A percentile compares a stretch with the other conserved stretches of the same genome.
These are phyloP conservation scores for Pseudogymnoascus sp. DNA, from an alignment of 2,329 filamentous ascomycete genomes.

Conservation along the genomic window DNA sequence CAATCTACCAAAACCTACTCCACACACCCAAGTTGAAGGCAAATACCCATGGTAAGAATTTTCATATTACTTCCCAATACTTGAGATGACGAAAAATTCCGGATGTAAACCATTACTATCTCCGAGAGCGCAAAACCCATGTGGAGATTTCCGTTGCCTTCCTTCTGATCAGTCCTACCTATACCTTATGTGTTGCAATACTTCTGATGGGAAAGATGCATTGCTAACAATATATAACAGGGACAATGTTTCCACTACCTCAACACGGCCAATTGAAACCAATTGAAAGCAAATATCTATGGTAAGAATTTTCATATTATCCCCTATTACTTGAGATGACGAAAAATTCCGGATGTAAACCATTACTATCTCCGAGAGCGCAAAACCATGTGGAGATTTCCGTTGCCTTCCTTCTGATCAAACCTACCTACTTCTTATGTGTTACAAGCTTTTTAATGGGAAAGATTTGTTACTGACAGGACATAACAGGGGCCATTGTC, in stretches of 20 bases:
- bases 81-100: slow-evolving; percentile 85
- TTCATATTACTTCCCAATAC: background rate
- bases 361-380: slow-evolving; percentile 75
- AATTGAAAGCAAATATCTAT: background rate
- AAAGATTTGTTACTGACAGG: background rate
- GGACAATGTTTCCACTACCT: background rate
- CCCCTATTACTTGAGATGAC: slow-evolving; percentile 54
- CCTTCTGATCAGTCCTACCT: slow-evolving; percentile 70
- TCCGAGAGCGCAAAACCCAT: slow-evolving; percentile 91
- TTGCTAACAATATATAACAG: slow-evolving; percentile 1
- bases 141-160: slow-evolving; percentile 99
- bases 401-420: slow-evolving; percentile 99
- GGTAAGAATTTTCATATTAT: background rate
- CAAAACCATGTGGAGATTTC: slow-evolving; percentile 94
- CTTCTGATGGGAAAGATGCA: background rate
- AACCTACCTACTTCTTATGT: background rate
- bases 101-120: slow-evolving; percentile 84
- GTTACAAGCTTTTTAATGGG: background rate
- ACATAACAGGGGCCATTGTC: background rate
- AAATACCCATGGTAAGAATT: background rate
- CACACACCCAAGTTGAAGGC: background rate
- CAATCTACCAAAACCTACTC: background rate
- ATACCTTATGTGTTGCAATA: slow-evolving; percentile 10
- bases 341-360: slow-evolving; percentile 98
- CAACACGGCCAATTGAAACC: background rate